Base-by-base conservation (phyloP, 2,329 filamentous ascomycete genomes). In the Microsporum ferrugineum region DNA sequence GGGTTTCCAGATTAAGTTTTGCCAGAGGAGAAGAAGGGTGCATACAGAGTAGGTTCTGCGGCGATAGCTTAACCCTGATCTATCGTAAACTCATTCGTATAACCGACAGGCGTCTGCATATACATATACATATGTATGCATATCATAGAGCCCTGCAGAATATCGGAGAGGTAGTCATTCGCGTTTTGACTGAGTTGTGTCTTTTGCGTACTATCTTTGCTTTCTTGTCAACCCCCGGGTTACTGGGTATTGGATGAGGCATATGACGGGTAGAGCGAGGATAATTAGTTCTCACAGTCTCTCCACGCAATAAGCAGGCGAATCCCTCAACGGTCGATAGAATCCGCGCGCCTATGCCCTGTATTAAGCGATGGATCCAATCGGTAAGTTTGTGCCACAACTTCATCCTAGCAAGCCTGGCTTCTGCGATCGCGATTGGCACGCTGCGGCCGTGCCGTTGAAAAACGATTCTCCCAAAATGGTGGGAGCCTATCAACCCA, bases 381-480 rank as follows among this genome's bases (percentile, higher is more conserved):
- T 55, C 49, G 14, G 49, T 55, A 34, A 23, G n/a, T 12, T 31
- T 55, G 49, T 55, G 31, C 49, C 49, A 55, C 49, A 55, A n/a
- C 49, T 55, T 34, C 14, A 55, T 12, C 33, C 49, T 55, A 10
- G 49, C 33, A 6, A 51, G 49, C 8, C 49, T 55, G 49, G 49
- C 49, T 55, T 53, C n/a, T 36, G 31, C 49, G 33, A 55, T 55
- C 49, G 49, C 49, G 49, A 55, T 55, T 55, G 49, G 49, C 49
- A 55, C 14, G 49, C 49, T 55, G 49, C 49, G 49, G 49, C 49
- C 31, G 31, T 55, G 14, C 49, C 49, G 49, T 55, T 55, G 49
- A 36, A 36, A 17, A 55, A 36, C 29, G 31, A 55, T 5, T 36
- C 34, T 34, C 31, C 49, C 49, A 55, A 17, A 17, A 55, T 17